Percentiles rank a stretch among this genome's conserved stretches.
Conservation (phyloP, 805 yeast species). For the Brettanomyces bruxellensis region DNA sequence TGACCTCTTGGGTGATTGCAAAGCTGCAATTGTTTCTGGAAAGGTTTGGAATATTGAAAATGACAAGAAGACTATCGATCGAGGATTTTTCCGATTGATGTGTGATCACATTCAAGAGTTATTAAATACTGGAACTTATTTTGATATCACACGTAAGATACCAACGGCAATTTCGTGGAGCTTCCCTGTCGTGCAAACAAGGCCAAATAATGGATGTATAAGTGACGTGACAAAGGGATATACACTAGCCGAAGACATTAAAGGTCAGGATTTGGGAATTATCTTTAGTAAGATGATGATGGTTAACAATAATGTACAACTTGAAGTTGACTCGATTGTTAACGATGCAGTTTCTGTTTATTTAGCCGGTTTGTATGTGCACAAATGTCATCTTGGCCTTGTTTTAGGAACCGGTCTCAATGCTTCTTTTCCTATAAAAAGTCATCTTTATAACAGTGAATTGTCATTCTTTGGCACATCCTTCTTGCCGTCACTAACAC, state of each 20-base stretch:
- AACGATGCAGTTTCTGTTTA: slow-evolving; percentile 61
- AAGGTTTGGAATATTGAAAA: slow-evolving; percentile 16
- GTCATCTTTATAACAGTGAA: slow-evolving; percentile 34
- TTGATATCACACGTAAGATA: slow-evolving; percentile 14
- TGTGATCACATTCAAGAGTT: slow-evolving; percentile 26
- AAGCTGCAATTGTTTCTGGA: slow-evolving; percentile 8
- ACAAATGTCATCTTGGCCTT: slow-evolving; percentile 37
- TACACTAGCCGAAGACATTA: slow-evolving; percentile 32
- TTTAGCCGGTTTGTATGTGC: slow-evolving; percentile 36
- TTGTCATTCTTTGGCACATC: slow-evolving; percentile 44
- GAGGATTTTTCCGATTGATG: slow-evolving; percentile 34
- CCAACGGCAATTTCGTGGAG: slow-evolving; percentile 47
- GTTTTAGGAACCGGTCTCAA: slow-evolving; percentile 68
- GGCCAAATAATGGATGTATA: slow-evolving; percentile 36
- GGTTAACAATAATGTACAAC: slow-evolving; percentile 16
- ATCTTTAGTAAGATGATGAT: slow-evolving; percentile 30
- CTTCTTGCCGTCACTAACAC: slow-evolving; percentile 24
- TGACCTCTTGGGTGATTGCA: slow-evolving; percentile 4
- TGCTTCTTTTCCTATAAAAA: slow-evolving; percentile 31
- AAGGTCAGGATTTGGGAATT: slow-evolving; percentile 30
- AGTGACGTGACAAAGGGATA: slow-evolving; percentile 57
- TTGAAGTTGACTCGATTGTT: slow-evolving; percentile 37
- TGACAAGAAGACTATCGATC: slow-evolving; percentile 30
- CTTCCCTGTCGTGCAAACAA: slow-evolving; percentile 38
- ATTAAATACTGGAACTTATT: slow-evolving; percentile 7